A percentile compares a stretch with the other conserved stretches of the same genome.
Evolutionary conservation across 1,139 yeast species (phyloP).

Genomic region (Yamadazyma membranifaciens): DNA sequence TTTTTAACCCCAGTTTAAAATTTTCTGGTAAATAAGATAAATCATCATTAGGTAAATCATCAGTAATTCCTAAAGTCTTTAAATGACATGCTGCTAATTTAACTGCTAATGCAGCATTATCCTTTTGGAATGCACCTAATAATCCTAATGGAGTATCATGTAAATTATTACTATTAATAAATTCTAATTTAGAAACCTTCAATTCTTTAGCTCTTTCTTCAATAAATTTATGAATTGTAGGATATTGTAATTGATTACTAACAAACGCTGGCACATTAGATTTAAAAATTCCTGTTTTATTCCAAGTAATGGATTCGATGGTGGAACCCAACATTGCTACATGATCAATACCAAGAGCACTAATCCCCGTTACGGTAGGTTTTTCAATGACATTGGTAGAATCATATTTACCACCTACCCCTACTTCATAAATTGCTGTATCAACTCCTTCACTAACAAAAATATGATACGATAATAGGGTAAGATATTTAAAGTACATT

Average conservation of each 20-base stretch:
- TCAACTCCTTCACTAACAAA: constrained; percentile 85
- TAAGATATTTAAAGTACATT: constrained; percentile 88
- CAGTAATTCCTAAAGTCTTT: constrained; percentile 38
- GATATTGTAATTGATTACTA: constrained; percentile 51
- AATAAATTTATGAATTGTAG: constrained; percentile 52
- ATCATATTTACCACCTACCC: constrained; percentile 97
- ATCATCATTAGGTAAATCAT: constrained; percentile 23
- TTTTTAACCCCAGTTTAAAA: constrained; percentile 62
- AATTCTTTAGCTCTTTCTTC: constrained; percentile 64
- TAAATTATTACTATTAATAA: constrained; percentile 39
- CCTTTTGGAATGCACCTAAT: constrained; percentile 80
- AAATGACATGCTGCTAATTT: constrained; percentile 70
- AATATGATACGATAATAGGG: constrained; percentile 86
- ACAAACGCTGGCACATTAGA: constrained; percentile 65
- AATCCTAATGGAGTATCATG: constrained; percentile 61
- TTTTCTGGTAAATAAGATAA: constrained; percentile 48
- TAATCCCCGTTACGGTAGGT: constrained; percentile 85
- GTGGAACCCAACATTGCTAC: constrained; percentile 86
- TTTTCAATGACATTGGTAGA: constrained; percentile 81
- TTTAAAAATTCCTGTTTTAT: constrained; percentile 93
- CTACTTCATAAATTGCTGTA: constrained; percentile 94
- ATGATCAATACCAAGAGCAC: constrained; percentile 91
- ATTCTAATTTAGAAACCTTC: constrained; percentile 48
- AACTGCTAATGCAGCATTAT: constrained; percentile 87
- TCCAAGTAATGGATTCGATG: constrained; percentile 90